Base-by-base conservation (phyloP, 1,284 basidiomycete genomes). In the Cryptococcus deneoformans region DNA sequence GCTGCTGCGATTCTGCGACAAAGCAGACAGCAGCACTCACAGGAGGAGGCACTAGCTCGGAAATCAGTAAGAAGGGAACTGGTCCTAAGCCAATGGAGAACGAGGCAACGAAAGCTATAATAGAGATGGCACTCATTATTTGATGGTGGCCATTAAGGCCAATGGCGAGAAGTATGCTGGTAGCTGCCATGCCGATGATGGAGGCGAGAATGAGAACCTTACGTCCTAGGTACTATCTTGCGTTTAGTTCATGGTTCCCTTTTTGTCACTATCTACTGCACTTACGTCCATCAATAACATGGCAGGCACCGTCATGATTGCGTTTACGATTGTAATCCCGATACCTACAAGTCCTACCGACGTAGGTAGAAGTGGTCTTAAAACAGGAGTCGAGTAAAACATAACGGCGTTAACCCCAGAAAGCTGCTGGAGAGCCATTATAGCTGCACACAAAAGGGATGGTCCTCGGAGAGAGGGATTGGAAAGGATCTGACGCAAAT, bases 61-160 rank as follows among this genome's bases (percentile, higher is more conserved):
- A 86, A 37, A 95, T 86, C 76, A 96, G 87, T 45, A 97, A 86
- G 72, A 93, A 96, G 0, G 93, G 93, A 39, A 96, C 80, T 0
- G 93, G 92, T 0, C 93, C 93, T n/a, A 96, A 81, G 1, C 93
- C 93, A 42, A 90, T 79, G 0, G 90, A 88, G 72, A 95, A 97
- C 0, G 88, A 88, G 71, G 89, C 86, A 39, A 96, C 87, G 72
- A 96, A 94, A 1, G 84, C 81, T 48, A 92, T 77, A 63, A 96
- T 91, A 4, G 88, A 84, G 29, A 90, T 70, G 54, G 88, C 92
- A 7, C 88, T 85, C 8, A 92, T 69, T 6, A 80, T 75, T 11
- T 83, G 82, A 56, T 82, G 76, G 40, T 83, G 83, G 4, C 80
- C 79, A 70, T 92, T 81, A 57, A 96, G 79, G 0, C 88, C 88